Base-by-base conservation (phyloP, 495 filamentous ascomycete genomes). In the Aspergillus egyptiacus region DNA sequence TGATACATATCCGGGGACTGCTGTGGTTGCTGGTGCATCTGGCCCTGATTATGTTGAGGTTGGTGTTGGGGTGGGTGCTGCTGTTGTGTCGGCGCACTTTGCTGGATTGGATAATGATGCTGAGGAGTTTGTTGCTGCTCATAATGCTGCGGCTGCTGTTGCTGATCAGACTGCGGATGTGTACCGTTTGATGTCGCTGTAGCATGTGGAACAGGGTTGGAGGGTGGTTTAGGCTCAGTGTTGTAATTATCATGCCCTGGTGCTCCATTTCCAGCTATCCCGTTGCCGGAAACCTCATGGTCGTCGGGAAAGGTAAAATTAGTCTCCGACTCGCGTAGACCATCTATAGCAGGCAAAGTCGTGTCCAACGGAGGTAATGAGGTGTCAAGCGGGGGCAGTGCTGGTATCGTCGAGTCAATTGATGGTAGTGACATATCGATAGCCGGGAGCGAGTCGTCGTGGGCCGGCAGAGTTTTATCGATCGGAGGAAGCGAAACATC, bases 251-350 rank as follows among this genome's bases (percentile, higher is more conserved):
- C 45, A 18, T 52, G 43, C 9, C 44, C 53, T 3, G 33, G 28
- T n/a, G 46, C 11, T 24, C 34, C 24, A 35, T 55, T 31, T 14
- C 28, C 33, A 43, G 50, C 27, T 22, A 53, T 11, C 15, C 20
- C 50, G 30, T 37, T 14, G 14, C 18, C 24, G n/a, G 37, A 31
- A 15, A 28, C 27, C 17, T 53, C 46, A 20, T 24, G 20, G 23
- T 73, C 57, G 80, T 82, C 46, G 71, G 70, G 42, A 80, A 87
- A 62, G 75, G 83, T 70, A 81, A 64, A 60, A 41, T 61, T 41
- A 49, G 59, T 39, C 30, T 62, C 53, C 51, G 45, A 42, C 62
- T 64, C 51, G 61, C 62, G 19, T 48, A 64, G 51, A 58, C 59
- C 32, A 40, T 65, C 56, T 46, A 44, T 66, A 60, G 23, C 60